Percentiles rank a stretch among this genome's conserved stretches.
These are phyloP conservation scores for Prunus padus DNA, from an alignment of 306 rosid species.

Conservation along the genomic window DNA sequence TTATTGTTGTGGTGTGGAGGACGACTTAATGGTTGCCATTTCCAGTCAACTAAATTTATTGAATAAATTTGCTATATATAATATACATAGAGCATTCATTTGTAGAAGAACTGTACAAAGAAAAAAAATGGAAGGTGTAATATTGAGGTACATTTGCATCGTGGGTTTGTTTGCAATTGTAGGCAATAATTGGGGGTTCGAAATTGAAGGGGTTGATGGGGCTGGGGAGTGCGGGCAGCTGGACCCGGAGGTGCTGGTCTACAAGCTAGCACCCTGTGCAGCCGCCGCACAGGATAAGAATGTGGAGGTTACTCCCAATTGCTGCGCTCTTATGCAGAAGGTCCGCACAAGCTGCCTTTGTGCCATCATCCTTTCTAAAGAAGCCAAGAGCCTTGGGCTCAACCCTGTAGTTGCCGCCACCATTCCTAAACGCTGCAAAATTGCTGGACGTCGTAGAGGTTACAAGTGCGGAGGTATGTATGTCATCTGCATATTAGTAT, in stretches of 20 bases:
- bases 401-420: constrained; percentile 30
- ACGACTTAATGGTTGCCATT: too few relatives aligned
- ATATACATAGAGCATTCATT: too few relatives aligned
- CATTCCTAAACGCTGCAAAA: constrained; percentile 36
- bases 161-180: not conserved
- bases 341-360: not conserved
- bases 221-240: not conserved
- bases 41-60: too few relatives aligned
- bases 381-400: constrained; percentile 12
- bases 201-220: not conserved
- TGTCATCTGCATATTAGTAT: too few relatives aligned
- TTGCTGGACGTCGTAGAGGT: constrained; percentile 26
- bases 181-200: not conserved
- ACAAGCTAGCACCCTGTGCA: not conserved
- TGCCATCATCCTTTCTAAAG: not conserved
- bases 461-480: constrained; percentile 44
- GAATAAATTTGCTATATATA: too few relatives aligned
- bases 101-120: not conserved
- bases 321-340: not conserved
- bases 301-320: not conserved
- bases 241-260: not conserved
- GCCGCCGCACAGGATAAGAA: not conserved
- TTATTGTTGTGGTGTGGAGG: too few relatives aligned
- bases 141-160: not conserved
- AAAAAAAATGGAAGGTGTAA: not conserved